phyloP scores from a whole-genome alignment of 441 rosid genomes.

The Corymbia citriodora region DNA sequence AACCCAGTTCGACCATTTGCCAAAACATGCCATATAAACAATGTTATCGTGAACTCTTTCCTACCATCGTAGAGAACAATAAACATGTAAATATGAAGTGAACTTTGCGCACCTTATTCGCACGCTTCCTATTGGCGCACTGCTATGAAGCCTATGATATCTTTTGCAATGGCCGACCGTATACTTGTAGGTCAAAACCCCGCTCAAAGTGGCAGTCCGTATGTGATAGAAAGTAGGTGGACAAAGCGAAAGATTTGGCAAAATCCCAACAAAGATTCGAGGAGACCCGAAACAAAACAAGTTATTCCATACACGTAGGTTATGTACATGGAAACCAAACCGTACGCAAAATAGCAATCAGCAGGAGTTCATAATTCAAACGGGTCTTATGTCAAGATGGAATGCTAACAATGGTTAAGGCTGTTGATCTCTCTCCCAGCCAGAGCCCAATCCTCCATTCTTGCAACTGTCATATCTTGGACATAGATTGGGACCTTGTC shows the following conservation, averaged over 20 bases:
- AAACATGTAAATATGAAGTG: not conserved
- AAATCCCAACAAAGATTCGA: not conserved
- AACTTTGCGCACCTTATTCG: not conserved
- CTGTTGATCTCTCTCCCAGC: not conserved
- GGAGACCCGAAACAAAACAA: not conserved
- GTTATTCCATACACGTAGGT: not conserved
- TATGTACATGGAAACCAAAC: not conserved
- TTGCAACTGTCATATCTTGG: not conserved
- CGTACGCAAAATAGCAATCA: not conserved
- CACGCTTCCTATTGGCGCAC: not conserved
- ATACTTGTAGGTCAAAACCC: not conserved
- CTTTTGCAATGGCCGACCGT: not conserved
- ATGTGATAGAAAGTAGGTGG: not conserved
- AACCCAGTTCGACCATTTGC: not conserved
- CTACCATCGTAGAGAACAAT: not conserved
- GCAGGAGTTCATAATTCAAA: not conserved
- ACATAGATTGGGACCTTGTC: conserved; percentile 37
- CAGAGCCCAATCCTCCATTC: not conserved
- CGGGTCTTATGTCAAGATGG: not conserved
- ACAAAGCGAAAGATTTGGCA: not conserved
- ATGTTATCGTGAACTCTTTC: not conserved
- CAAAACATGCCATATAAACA: not conserved
- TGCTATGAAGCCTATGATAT: not conserved
- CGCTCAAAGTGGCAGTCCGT: not conserved
- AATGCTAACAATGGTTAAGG: not conserved